phyloP scores from a whole-genome alignment of 768 basidiomycete genomes.

The Boletus eberwhitei region DNA sequence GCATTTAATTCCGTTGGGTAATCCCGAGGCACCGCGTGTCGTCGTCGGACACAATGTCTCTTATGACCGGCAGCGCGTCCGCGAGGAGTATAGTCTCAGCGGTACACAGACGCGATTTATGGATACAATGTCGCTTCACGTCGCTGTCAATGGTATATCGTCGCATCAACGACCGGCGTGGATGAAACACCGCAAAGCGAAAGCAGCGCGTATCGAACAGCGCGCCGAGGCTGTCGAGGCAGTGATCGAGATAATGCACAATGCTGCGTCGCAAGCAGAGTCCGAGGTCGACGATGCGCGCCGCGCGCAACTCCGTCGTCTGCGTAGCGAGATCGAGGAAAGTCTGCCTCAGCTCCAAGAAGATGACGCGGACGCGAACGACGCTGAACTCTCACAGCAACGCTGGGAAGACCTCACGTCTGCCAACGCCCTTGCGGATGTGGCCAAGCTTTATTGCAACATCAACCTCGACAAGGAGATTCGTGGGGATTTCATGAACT shows the following conservation, averaged over 20 bases:
- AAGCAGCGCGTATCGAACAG: slow-evolving; percentile 51
- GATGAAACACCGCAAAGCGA: slow-evolving; percentile 79
- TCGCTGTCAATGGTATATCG: slow-evolving; percentile 91
- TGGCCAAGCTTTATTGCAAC: slow-evolving; percentile 85
- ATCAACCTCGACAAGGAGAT: slow-evolving; percentile 75
- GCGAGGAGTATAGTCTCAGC: slow-evolving; percentile 75
- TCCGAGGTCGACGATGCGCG: slow-evolving; percentile 39
- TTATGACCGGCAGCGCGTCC: slow-evolving; percentile 82
- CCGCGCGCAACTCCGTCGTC: slow-evolving; percentile 37
- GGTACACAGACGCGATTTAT: slow-evolving; percentile 75
- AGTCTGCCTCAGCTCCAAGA: slow-evolving; percentile 36
- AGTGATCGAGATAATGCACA: slow-evolving; percentile 50
- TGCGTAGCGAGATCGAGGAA: slow-evolving; percentile 39
- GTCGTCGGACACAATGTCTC: slow-evolving; percentile 95
- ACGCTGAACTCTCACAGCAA: slow-evolving; percentile 44
- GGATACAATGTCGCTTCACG: slow-evolving; percentile 94
- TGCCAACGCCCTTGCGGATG: slow-evolving; percentile 87
- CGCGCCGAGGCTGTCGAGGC: slow-evolving; percentile 63
- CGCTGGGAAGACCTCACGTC: slow-evolving; percentile 95
- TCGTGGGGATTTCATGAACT: slow-evolving; percentile 73
- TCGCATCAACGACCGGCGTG: slow-evolving; percentile 93
- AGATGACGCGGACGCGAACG: slow-evolving; percentile 38
- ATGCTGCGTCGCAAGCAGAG: slow-evolving; percentile 34
- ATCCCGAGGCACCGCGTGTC: slow-evolving; percentile 49
- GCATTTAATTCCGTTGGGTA: slow-evolving; percentile 76